These are phyloP conservation scores for Euptelea pleiosperma DNA, from an alignment of 164 flowering plant species.

Conservation along the genomic window DNA sequence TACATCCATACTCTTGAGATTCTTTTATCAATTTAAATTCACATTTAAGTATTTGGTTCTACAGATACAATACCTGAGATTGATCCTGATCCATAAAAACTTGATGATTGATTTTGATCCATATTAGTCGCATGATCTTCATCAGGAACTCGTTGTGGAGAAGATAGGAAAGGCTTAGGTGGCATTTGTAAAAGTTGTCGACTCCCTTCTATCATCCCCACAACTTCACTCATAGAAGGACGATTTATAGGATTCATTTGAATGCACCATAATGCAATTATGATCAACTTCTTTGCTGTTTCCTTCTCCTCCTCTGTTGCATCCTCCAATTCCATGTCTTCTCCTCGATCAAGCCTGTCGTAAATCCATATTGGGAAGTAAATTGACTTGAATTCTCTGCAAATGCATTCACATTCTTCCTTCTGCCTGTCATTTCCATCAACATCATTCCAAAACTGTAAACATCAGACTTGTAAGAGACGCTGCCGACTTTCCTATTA, in stretches of 20 bases:
- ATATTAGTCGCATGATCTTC: too few relatives aligned
- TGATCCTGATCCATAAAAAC: too few relatives aligned
- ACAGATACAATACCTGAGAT: too few relatives aligned
- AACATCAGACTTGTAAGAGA: conserved; percentile 9
- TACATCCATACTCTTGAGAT: too few relatives aligned
- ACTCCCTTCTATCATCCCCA: conserved; percentile 25
- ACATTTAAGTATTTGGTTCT: too few relatives aligned
- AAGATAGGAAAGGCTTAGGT: conserved; percentile 9
- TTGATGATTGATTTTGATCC: too few relatives aligned
- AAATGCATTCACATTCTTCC: conserved; percentile 8
- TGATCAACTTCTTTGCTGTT: conserved; percentile 19
- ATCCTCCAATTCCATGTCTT: conserved; percentile 11
- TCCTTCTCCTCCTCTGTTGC: conserved; percentile 14
- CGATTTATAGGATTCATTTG: conserved; percentile 27
- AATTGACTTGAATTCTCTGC: conserved; percentile 14
- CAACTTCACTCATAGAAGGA: conserved; percentile 25
- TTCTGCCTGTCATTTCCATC: conserved; percentile 16
- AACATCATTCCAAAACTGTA: conserved; percentile 16
- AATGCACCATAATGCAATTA: conserved; percentile 31
- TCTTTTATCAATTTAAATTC: too few relatives aligned
- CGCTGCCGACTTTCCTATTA: conserved; percentile 8
- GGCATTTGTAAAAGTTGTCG: conserved; percentile 20
- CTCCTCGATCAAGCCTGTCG: conserved; percentile 8
- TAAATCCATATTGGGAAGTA: conserved; percentile 27
- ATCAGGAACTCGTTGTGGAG: too few relatives aligned